Base-by-base conservation (phyloP, 2,329 filamentous ascomycete species). In the Plectosphaerella plurivora region DNA sequence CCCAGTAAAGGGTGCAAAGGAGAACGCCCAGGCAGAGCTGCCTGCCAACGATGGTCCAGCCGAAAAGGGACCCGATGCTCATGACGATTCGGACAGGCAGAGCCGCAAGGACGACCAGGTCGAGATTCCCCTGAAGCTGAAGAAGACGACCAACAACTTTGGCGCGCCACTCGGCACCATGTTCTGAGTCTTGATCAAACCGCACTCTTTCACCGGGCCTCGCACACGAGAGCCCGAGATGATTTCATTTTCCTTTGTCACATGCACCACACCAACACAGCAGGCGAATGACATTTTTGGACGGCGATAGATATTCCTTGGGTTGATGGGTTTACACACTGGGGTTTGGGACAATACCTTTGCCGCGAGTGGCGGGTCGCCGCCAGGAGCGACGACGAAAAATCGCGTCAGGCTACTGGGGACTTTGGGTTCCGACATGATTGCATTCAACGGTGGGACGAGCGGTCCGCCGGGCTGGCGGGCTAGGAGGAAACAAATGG, bases 51-150 rank as follows among this genome's bases (percentile, higher is more conserved):
- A 63, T 24, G 51, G 37, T 11, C 50, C 53, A 8, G 53, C 60
- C 33, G 55, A 55, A 8, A 59, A 59, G 24, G 55, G 24, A 6
- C 6, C n/a, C n/a, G 20, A 12, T 15, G 24, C 24, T 7, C 15
- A 20, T 15, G 24, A 54, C 22, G 59, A 60, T 16, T 57, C 61
- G n/a, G 55, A 51, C 20, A 51, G 53, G 22, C 55, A 54, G 20
- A n/a, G 22, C 28, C 48, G 39, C 33, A 65, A 68, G 33, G 61
- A 59, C 4, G 60, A 69, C 15, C 69, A 73, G 44, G 55, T 60
- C n/a, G 74, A 78, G 22, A 68, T 78, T 25, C 73, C 75, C 2
- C 65, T 79, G 28, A 75, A 71, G 59, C 62, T 79, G 41, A 75
- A 66, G 59, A 68, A 61, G 24, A 75, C 70, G 16, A 71, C 65